phyloP scores from a whole-genome alignment of 331 rosid genomes.

The Pyracantha coccinea region DNA sequence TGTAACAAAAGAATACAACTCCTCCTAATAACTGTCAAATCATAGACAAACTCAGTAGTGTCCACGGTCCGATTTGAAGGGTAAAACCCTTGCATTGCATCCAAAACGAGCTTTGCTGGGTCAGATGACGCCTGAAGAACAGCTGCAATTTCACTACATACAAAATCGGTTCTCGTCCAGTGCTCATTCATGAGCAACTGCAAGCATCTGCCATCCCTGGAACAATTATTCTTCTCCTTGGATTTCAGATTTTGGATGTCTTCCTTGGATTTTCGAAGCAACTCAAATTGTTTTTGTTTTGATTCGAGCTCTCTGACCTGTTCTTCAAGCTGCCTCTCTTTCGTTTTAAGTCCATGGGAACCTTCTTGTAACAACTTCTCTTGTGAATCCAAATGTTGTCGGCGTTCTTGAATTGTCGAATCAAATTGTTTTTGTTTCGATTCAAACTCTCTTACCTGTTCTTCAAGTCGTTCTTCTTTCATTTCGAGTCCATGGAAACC shows the following conservation, averaged over 20 bases:
- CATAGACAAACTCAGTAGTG: conserved; percentile 15
- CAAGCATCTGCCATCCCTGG: conserved; percentile 11
- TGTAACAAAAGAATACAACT: conserved; percentile 33
- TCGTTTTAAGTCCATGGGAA: background rate
- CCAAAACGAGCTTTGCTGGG: conserved; percentile 34
- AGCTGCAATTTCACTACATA: conserved; percentile 5
- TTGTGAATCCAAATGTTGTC: background rate
- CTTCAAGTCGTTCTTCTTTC: background rate
- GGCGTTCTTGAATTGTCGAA: background rate
- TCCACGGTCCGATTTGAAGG: conserved; percentile 3
- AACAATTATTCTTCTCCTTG: conserved; percentile 1
- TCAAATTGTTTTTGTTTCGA: background rate
- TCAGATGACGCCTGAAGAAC: conserved; percentile 19
- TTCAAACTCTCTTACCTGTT: background rate
- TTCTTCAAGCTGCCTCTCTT: background rate
- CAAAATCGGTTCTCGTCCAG: conserved; percentile 10
- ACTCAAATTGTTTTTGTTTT: background rate
- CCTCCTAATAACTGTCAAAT: conserved; percentile 18
- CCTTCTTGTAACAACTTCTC: conserved; percentile 2
- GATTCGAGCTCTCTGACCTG: background rate
- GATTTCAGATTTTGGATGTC: background rate
- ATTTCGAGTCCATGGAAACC: background rate
- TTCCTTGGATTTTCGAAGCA: background rate
- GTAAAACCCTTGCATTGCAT: conserved; percentile 33
- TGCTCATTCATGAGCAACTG: conserved; percentile 17